These are phyloP conservation scores for Diaporthe citri DNA, from an alignment of 2,329 filamentous ascomycete species.

Conservation along the genomic window DNA sequence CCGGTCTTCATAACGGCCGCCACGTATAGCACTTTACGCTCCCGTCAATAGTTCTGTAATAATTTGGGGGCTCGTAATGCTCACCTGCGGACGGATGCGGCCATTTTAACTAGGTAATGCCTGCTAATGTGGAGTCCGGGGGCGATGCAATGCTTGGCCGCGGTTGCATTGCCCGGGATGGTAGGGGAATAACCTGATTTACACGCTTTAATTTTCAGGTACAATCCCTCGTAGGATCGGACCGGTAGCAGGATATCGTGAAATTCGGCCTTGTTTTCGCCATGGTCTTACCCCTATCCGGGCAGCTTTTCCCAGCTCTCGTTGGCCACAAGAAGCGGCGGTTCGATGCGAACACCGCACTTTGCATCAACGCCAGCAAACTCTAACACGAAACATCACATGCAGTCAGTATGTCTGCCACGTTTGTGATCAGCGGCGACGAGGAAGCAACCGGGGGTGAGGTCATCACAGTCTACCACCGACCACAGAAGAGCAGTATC, in stretches of 20 bases:
- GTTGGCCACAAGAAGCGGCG: slow-evolving; percentile 17
- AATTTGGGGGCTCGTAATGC: slow-evolving; percentile 23
- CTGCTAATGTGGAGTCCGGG: slow-evolving; percentile 15
- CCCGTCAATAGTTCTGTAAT: slow-evolving; percentile 16
- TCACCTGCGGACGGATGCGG: neutral
- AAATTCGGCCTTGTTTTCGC: slow-evolving; percentile 17
- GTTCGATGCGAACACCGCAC: neutral
- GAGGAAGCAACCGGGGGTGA: neutral
- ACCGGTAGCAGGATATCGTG: slow-evolving; percentile 11
- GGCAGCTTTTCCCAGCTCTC: neutral
- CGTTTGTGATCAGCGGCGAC: slow-evolving; percentile 9
- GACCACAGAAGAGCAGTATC: neutral
- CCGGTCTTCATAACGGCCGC: slow-evolving; percentile 6
- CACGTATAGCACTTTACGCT: neutral
- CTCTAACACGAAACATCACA: neutral
- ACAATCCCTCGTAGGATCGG: slow-evolving; percentile 13
- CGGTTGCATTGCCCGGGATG: slow-evolving; percentile 23
- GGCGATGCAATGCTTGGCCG: slow-evolving; percentile 23
- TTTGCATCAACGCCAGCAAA: slow-evolving; percentile 5
- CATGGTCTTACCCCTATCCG: slow-evolving; percentile 18
- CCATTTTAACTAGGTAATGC: slow-evolving; percentile 16
- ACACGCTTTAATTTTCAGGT: neutral
- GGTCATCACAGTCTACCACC: slow-evolving; percentile 18
- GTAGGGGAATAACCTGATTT: slow-evolving; percentile 30
- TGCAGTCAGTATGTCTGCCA: slow-evolving; percentile 5